These are phyloP conservation scores for Alternaria sp. DNA, from an alignment of 2,329 filamentous ascomycete genomes.

Conservation along the genomic window DNA sequence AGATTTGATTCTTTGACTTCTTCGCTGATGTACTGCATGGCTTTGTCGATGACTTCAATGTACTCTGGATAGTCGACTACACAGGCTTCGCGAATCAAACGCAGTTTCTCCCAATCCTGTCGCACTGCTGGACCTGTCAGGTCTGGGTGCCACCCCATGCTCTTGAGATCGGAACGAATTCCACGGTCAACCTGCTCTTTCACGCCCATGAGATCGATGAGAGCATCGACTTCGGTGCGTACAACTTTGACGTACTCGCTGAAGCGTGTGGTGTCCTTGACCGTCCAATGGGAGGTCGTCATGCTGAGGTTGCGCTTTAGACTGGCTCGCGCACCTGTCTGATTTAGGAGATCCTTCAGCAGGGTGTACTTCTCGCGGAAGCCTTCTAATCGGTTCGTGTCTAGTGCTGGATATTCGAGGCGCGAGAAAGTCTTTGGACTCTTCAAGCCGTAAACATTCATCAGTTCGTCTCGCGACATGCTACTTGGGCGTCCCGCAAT, in stretches of 20 bases:
- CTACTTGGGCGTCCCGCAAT: slow-evolving; percentile 55
- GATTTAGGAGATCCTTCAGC: slow-evolving; percentile 49
- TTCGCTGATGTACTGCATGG: slow-evolving; percentile 54
- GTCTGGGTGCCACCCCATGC: slow-evolving; percentile 60
- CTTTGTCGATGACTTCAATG: slow-evolving; percentile 52
- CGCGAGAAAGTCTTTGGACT: slow-evolving; percentile 52
- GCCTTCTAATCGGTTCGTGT: slow-evolving; percentile 54
- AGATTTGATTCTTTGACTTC: slow-evolving; percentile 41
- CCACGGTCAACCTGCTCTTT: slow-evolving; percentile 56
- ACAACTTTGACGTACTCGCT: slow-evolving; percentile 52
- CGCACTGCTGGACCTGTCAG: slow-evolving; percentile 43
- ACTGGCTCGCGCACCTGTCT: slow-evolving; percentile 43
- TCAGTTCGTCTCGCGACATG: slow-evolving; percentile 53
- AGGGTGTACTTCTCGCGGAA: slow-evolving; percentile 57
- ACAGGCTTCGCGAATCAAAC: slow-evolving; percentile 55
- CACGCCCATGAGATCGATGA: slow-evolving; percentile 54
- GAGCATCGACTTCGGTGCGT: slow-evolving; percentile 54
- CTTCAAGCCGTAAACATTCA: slow-evolving; percentile 57
- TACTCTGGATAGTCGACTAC: slow-evolving; percentile 56
- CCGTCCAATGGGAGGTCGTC: slow-evolving; percentile 51
- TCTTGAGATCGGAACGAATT: slow-evolving; percentile 55
- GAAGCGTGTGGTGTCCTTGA: slow-evolving; percentile 53
- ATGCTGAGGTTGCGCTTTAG: slow-evolving; percentile 48
- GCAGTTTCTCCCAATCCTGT: slow-evolving; percentile 53
- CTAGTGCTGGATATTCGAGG: slow-evolving; percentile 52